phyloP scores from a whole-genome alignment of 441 rosid genomes.

The Mallotus japonicus region DNA sequence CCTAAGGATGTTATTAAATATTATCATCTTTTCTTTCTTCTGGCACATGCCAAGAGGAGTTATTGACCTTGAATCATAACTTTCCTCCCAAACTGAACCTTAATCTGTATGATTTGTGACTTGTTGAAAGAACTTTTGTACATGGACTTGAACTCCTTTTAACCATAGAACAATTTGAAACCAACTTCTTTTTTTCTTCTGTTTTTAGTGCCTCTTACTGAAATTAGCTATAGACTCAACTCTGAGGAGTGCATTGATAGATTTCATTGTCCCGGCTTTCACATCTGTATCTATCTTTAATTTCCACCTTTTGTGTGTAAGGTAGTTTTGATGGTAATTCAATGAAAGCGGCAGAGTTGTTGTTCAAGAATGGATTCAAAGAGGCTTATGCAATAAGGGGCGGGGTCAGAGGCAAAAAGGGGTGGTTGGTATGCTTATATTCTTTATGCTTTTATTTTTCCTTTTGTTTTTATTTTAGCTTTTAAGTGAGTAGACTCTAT shows the following conservation, averaged over 20 bases:
- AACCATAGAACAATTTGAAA: too few species aligned
- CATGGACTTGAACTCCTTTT: too few species aligned
- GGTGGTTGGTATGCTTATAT: slow-evolving; percentile 31
- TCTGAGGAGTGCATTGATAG: background rate
- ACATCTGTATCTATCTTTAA: slow-evolving; percentile 10
- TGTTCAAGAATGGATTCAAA: slow-evolving; percentile 64
- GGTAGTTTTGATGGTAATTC: slow-evolving; percentile 42
- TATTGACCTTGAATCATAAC: too few species aligned
- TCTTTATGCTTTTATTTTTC: background rate
- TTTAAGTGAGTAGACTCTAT: background rate
- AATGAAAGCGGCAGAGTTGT: slow-evolving; percentile 29
- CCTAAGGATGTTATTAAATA: too few species aligned
- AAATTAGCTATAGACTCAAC: too few species aligned
- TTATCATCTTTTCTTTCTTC: too few species aligned
- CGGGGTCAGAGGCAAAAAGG: slow-evolving; percentile 62
- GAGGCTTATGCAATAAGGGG: slow-evolving; percentile 79
- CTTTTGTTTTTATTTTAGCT: background rate
- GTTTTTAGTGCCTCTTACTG: too few species aligned
- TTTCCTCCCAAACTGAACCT: too few species aligned
- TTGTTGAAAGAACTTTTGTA: too few species aligned
- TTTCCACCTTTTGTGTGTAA: slow-evolving; percentile 25
- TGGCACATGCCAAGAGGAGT: too few species aligned
- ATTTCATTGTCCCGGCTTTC: background rate
- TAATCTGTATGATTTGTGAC: too few species aligned
- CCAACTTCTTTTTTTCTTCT: too few species aligned